A percentile compares a stretch with the other conserved stretches of the same genome.
phyloP scores from a whole-genome alignment of 2,329 filamentous ascomycete genomes.

The Rasamsonia emersonii region DNA sequence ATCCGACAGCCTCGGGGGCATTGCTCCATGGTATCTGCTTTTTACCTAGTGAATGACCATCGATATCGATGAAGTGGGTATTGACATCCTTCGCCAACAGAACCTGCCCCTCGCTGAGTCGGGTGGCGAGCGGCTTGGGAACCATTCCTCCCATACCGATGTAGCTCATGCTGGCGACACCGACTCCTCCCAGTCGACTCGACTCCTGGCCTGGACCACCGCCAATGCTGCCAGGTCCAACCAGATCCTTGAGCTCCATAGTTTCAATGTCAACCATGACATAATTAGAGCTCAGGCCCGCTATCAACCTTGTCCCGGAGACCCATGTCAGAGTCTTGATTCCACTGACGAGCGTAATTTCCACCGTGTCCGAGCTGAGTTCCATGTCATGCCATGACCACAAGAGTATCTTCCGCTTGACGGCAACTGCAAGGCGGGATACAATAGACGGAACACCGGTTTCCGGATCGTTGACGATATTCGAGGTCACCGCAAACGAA shows the following conservation, averaged over 20 bases:
- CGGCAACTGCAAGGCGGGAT: conserved; percentile 79
- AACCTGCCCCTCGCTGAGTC: conserved; percentile 73
- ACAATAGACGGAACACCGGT: conserved; percentile 91
- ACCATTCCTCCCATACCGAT: conserved; percentile 90
- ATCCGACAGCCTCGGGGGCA: conserved; percentile 84
- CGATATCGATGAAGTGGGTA: conserved; percentile 78
- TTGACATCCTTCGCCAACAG: conserved; percentile 97
- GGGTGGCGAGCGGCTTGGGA: conserved; percentile 79
- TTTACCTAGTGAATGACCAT: conserved; percentile 73
- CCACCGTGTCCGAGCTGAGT: conserved; percentile 60
- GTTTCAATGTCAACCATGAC: conserved; percentile 76
- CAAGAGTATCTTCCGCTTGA: conserved; percentile 79
- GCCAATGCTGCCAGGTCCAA: conserved; percentile 64
- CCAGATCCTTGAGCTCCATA: conserved; percentile 67
- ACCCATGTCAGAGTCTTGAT: conserved; percentile 90
- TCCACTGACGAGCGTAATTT: conserved; percentile 71
- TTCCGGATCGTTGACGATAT: conserved; percentile 80
- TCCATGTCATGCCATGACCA: conserved; percentile 98
- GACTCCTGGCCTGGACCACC: conserved; percentile 56
- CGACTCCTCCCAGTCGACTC: conserved; percentile 72
- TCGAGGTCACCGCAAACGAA: conserved; percentile 86
- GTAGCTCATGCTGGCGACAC: conserved; percentile 85
- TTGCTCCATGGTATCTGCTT: conserved; percentile 85
- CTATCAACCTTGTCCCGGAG: conserved; percentile 74
- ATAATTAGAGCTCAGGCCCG: conserved; percentile 85